Conservation (phyloP, 2,329 filamentous ascomycete genomes). For the Xylaria digitata region DNA sequence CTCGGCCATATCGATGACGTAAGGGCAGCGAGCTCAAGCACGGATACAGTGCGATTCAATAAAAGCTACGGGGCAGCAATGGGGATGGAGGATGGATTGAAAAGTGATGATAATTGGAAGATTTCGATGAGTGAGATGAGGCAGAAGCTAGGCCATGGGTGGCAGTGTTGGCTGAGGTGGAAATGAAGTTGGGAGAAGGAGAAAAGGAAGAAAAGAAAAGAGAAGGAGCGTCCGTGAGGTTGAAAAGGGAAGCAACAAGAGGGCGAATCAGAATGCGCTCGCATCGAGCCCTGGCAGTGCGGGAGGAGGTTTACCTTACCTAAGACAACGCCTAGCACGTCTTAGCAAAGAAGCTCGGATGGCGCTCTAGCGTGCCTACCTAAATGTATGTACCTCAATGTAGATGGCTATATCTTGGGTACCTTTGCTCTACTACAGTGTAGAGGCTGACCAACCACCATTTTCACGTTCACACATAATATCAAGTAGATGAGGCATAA, state of each 20-base stretch:
- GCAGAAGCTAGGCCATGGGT: constrained; percentile 17
- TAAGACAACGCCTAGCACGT: constrained; percentile 15
- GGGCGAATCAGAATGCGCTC: constrained; percentile 44
- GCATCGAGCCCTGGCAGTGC: too few relatives aligned
- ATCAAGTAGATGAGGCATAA: too few relatives aligned
- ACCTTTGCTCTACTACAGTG: too few relatives aligned
- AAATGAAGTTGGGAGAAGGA: constrained; percentile 27
- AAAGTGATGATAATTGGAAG: constrained; percentile 16
- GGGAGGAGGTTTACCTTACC: constrained; percentile 32
- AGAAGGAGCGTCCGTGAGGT: constrained; percentile 42
- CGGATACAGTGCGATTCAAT: constrained; percentile 41
- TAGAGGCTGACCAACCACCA: too few relatives aligned
- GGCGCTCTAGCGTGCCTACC: too few relatives aligned
- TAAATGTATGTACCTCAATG: too few relatives aligned
- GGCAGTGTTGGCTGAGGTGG: constrained; percentile 13
- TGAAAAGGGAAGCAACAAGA: constrained; percentile 30
- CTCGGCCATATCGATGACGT: constrained; percentile 54
- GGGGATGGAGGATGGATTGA: constrained; percentile 25
- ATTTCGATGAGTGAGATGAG: constrained; percentile 11
- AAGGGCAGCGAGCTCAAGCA: constrained; percentile 40
- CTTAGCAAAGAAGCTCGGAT: too few relatives aligned
- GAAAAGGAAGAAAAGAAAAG: constrained; percentile 29
- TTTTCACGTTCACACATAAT: too few relatives aligned
- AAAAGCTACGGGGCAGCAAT: constrained; percentile 26
- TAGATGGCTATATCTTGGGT: too few relatives aligned